Conservation (phyloP, 176 grass and related monocot species). For the Aechmea fasciata region DNA sequence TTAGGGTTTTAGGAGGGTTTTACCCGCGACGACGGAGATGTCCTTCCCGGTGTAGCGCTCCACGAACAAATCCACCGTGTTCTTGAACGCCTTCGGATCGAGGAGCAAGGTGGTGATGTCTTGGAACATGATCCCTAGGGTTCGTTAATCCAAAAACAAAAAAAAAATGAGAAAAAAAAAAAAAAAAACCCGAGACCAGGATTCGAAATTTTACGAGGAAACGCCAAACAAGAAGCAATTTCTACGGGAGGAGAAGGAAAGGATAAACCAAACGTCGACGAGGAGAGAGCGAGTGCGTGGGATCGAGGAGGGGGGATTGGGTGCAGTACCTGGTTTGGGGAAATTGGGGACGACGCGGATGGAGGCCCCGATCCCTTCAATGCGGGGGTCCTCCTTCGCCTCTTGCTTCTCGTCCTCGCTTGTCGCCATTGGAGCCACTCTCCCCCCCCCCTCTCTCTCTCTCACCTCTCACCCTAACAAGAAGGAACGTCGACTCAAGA, state of each 20-base stretch:
- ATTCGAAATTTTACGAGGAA: not conserved
- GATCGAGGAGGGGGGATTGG: not conserved
- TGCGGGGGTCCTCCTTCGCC: constrained; percentile 47
- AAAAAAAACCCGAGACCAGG: not conserved
- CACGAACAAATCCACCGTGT: constrained; percentile 49
- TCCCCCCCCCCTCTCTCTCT: constrained; percentile 3
- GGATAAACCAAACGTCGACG: not conserved
- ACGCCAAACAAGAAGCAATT: not conserved
- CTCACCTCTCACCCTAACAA: not conserved
- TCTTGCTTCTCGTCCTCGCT: not conserved
- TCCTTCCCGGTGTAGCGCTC: constrained; percentile 38
- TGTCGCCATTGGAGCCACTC: constrained; percentile 2
- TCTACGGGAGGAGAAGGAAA: not conserved
- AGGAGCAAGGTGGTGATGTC: constrained; percentile 59
- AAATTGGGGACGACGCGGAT: constrained; percentile 95
- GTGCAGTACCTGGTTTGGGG: constrained; percentile 63
- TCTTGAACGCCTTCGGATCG: constrained; percentile 40
- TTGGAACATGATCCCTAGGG: constrained; percentile 61
- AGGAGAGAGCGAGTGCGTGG: not conserved
- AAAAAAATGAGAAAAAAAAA: not conserved
- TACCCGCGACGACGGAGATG: constrained; percentile 51
- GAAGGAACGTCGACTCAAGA: not conserved
- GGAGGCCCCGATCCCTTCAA: constrained; percentile 62
- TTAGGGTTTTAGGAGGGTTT: not conserved
- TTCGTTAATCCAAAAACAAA: not conserved